Percentiles rank a stretch among this genome's conserved stretches.
Evolutionary conservation across 2,329 filamentous ascomycete genomes (phyloP).

Genomic region (Didymella pinodella): DNA sequence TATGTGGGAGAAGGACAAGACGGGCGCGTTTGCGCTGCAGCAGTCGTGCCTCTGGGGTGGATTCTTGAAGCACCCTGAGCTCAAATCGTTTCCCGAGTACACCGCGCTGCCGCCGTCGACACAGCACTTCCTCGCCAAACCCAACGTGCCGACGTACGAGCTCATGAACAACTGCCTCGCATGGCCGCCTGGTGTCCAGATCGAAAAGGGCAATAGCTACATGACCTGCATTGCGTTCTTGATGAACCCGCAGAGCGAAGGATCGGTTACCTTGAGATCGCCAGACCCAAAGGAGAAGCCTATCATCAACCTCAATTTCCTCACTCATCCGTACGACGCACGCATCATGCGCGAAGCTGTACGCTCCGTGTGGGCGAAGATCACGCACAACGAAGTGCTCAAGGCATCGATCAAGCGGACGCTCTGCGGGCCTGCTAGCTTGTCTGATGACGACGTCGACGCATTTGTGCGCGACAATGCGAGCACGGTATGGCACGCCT

Average conservation of each 20-base stretch:
- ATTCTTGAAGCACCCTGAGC: conserved; percentile 57
- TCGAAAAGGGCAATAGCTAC: conserved; percentile 48
- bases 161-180: conserved; percentile 49
- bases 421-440: conserved; percentile 55
- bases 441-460: conserved; percentile 60
- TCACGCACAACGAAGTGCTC: conserved; percentile 59
- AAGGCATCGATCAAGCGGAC: conserved; percentile 58
- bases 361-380: conserved; percentile 52
- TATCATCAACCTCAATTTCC: conserved; percentile 62
- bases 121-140: conserved; percentile 56
- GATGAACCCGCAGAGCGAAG: conserved; percentile 59
- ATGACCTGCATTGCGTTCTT: conserved; percentile 55
- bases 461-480: conserved; percentile 40
- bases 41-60: conserved; percentile 62
- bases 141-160: conserved; percentile 67
- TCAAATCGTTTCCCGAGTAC: conserved; percentile 53
- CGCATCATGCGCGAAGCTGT: conserved; percentile 40
- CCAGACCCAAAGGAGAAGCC: conserved; percentile 61
- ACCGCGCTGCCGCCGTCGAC: conserved; percentile 56
- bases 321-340: conserved; percentile 64
- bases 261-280: conserved; percentile 62
- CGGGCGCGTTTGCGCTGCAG: conserved; percentile 47
- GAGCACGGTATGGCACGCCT: conserved; percentile 49
- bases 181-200: conserved; percentile 36
- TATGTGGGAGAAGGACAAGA: conserved; percentile 53